phyloP scores from a whole-genome alignment of 2,329 filamentous ascomycete genomes.

The Penicillium verrucosum region DNA sequence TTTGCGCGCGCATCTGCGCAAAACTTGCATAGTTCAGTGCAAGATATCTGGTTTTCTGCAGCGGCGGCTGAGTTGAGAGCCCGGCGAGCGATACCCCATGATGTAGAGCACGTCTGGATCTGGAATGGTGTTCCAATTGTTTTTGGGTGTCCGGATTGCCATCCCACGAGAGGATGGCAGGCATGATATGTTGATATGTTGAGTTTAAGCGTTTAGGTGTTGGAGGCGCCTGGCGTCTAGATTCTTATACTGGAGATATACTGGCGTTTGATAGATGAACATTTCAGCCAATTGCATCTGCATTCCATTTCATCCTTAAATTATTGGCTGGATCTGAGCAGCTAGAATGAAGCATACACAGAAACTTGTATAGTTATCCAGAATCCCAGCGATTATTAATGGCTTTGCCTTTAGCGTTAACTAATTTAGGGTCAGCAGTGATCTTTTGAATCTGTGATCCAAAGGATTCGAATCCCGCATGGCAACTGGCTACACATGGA shows the following conservation, averaged over 20 bases:
- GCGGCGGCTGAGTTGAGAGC: constrained; percentile 31
- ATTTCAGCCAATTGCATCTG: not conserved
- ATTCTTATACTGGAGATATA: constrained; percentile 1
- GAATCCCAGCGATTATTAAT: too few relatives aligned
- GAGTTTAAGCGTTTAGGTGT: constrained; percentile 9
- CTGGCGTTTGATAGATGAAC: not conserved
- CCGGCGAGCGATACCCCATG: constrained; percentile 32
- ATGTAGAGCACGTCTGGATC: constrained; percentile 32
- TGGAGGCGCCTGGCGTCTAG: constrained; percentile 11
- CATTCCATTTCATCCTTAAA: not conserved
- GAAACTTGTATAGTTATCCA: too few relatives aligned
- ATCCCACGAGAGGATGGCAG: constrained; percentile 29
- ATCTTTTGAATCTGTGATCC: not conserved
- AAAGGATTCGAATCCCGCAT: constrained; percentile 30
- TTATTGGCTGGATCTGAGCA: too few relatives aligned
- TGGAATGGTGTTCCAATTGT: constrained; percentile 36
- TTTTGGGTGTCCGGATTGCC: constrained; percentile 37
- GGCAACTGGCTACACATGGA: constrained; percentile 46
- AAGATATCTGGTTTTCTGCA: constrained; percentile 43
- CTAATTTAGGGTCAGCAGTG: too few relatives aligned
- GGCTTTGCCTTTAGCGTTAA: too few relatives aligned
- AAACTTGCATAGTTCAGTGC: constrained; percentile 32
- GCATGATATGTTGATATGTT: constrained; percentile 29
- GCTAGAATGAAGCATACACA: too few relatives aligned
- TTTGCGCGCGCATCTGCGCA: constrained; percentile 31